Conservation (phyloP, 75 land plant species). For the Sequoiadendron giganteum region DNA sequence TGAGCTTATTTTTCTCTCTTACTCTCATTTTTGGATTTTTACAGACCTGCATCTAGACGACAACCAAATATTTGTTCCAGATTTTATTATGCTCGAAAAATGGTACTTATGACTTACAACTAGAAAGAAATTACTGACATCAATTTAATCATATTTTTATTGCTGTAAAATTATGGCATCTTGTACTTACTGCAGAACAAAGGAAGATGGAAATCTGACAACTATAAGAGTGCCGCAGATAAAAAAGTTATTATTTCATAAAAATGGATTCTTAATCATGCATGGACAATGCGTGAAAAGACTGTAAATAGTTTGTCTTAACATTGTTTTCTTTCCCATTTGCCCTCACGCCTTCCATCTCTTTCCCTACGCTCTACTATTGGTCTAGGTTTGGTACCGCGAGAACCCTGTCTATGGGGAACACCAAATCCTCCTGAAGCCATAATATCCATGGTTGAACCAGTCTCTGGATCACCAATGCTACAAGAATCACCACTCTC, state of each 20-base stretch:
- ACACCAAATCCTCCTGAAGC: slow-evolving; percentile 41
- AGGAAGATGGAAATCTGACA: neutral
- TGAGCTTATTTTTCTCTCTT: neutral
- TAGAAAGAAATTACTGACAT: neutral
- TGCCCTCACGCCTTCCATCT: slow-evolving; percentile 89
- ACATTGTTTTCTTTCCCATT: slow-evolving; percentile 93
- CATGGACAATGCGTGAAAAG: neutral
- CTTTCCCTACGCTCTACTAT: slow-evolving; percentile 70
- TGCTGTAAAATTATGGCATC: neutral
- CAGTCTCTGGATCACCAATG: slow-evolving; percentile 58
- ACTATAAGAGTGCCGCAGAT: neutral
- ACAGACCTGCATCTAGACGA: neutral
- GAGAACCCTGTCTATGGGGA: slow-evolving; percentile 56
- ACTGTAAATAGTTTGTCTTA: slow-evolving; percentile 4
- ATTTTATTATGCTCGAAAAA: neutral
- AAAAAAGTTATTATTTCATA: neutral
- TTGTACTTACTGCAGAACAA: neutral
- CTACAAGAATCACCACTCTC: slow-evolving; percentile 66
- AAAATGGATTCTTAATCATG: neutral
- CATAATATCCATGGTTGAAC: slow-evolving; percentile 46
- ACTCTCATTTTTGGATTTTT: neutral
- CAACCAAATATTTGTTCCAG: neutral
- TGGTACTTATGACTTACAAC: neutral
- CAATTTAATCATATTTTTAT: neutral
- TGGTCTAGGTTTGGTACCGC: slow-evolving; percentile 68